These are phyloP conservation scores for Smittium culicis DNA, from an alignment of 371 early-diverging fungal genomes.

Conservation along the genomic window DNA sequence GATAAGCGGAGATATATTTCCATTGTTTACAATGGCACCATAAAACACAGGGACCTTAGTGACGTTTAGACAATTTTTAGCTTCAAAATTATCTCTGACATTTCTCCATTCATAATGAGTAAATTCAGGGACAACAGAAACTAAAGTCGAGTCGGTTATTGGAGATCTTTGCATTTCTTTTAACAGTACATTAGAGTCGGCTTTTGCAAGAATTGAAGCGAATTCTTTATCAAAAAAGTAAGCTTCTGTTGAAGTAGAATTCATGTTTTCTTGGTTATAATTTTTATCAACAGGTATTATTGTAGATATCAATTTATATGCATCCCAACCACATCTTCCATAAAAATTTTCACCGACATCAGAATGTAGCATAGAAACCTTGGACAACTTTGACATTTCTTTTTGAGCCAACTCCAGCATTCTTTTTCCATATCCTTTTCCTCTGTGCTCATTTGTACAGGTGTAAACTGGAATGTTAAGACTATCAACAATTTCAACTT, in stretches of 20 bases:
- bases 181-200: neutral
- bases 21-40: neutral
- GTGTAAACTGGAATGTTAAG: neutral
- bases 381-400: neutral
- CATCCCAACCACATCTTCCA: conserved; percentile 10
- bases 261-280: neutral
- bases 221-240: neutral
- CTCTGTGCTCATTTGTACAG: neutral
- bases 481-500: neutral
- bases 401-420: neutral
- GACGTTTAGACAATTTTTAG: neutral
- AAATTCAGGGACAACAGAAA: conserved; percentile 4
- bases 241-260: neutral
- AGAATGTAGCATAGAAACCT: conserved; percentile 5
- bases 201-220: neutral
- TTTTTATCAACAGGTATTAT: neutral
- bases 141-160: neutral
- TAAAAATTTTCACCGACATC: conserved; percentile 7
- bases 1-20: neutral
- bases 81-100: conserved; percentile 10
- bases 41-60: neutral
- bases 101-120: conserved; percentile 7
- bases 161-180: neutral
- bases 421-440: neutral
- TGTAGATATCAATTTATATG: neutral